A percentile compares a stretch with the other conserved stretches of the same genome.
phyloP scores from a whole-genome alignment of 345 rosid genomes.

The Noccaea bulbosa region DNA sequence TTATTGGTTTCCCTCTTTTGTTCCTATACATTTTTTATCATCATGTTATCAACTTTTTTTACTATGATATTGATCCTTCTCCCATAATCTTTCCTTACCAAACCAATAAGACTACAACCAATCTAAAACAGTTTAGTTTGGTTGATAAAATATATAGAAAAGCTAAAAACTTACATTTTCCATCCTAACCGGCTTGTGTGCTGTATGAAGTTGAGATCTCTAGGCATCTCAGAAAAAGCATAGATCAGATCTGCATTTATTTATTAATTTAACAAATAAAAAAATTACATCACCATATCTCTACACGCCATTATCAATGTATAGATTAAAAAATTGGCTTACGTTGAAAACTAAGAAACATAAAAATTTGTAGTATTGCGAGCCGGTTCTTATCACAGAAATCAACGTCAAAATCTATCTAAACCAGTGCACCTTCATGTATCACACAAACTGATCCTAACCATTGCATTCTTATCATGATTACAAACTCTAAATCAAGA shows the following conservation, averaged over 20 bases:
- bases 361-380: neutral
- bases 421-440: neutral
- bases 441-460: neutral
- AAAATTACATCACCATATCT: neutral
- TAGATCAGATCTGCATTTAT: constrained; percentile 78
- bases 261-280: neutral
- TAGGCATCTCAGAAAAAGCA: constrained; percentile 81
- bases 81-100: neutral
- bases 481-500: neutral
- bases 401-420: constrained; percentile 12
- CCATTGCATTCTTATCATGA: constrained; percentile 24
- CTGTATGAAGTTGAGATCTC: constrained; percentile 86
- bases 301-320: neutral
- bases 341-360: neutral
- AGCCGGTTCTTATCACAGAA: neutral
- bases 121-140: neutral
- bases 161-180: constrained; percentile 64
- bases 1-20: constrained; percentile 82
- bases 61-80: neutral
- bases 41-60: neutral
- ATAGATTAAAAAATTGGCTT: neutral
- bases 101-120: neutral
- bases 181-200: constrained; percentile 82
- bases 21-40: constrained; percentile 52
- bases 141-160: neutral